Evolutionary conservation across 2,329 filamentous ascomycete genomes (phyloP), one percentile per base, ranked within the genome.

Genomic region (Aureobasidium sp.): DNA sequence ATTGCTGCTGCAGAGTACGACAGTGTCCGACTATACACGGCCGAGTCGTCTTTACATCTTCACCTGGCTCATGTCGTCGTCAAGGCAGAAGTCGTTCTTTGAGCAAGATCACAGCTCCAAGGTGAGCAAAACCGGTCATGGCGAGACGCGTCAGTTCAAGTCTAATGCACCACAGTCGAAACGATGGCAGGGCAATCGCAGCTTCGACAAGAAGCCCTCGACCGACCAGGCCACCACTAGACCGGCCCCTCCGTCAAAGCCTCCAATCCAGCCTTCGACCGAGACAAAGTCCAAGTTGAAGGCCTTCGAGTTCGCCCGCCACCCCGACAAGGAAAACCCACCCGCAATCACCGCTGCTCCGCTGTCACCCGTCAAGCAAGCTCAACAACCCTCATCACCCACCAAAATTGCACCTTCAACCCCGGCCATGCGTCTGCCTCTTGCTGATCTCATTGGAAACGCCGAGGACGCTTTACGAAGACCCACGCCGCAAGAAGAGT

Each of bases 391-490:
- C 1, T 41, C 42, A 9, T 65, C 65, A n/a, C 67, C 67, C 12
- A 67, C 68, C 14, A 65, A 65, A 39, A 59, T 70, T 11, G 65
- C 65, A 17, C 84, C 84, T 2, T 83, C 83, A 44, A 87, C 84
- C 15, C 84, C 84, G 2, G 80, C 79, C 27, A 81, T 83, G 47
- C 76, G 82, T 61, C 78, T 86, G 42, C 82, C 84, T 27, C 73
- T 87, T 14, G 82, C 82, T 36, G 84, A 86, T 64, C 74, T 87
- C 36, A 83, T 87, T 49, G 82, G 82, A 65, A 84, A 85, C 69
- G 79, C 79, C 52, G 84, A 86, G 70, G 82, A 85, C 68, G 77
- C 77, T 11, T 76, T 78, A 41, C 79, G 58, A 41, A 61, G 77
- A 66, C 75, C 76, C 62, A 74, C 75, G n/a, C 74, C 76, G 29